Percentiles rank a stretch among this genome's conserved stretches.
Conservation (phyloP, 2,329 filamentous ascomycete species). For the Fusarium neocosmosporiellum region DNA sequence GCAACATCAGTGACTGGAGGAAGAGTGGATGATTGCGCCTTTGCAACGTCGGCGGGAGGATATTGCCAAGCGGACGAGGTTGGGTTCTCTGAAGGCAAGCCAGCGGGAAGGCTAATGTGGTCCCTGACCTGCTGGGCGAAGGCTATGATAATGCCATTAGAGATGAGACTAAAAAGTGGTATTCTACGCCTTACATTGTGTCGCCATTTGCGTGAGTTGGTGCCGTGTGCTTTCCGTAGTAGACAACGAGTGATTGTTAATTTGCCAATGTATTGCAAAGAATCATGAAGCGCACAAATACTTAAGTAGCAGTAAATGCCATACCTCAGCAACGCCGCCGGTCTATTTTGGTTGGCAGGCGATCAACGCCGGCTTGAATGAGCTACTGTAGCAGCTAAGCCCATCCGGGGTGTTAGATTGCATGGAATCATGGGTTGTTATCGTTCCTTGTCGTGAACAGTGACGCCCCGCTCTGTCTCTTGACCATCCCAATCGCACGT, state of each 20-base stretch:
- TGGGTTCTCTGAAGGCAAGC: slow-evolving; percentile 15
- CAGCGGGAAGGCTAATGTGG: background rate
- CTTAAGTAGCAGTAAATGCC: background rate
- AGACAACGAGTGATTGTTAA: background rate
- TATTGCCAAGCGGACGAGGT: slow-evolving; percentile 23
- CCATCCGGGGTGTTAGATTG: background rate
- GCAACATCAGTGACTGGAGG: slow-evolving; percentile 36
- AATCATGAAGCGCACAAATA: background rate
- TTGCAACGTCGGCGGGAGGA: slow-evolving; percentile 9
- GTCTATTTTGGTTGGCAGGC: background rate
- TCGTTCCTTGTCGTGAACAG: background rate
- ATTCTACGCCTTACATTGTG: background rate
- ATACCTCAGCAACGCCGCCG: background rate
- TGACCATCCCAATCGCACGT: background rate
- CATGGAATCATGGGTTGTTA: background rate
- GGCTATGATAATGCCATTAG: background rate
- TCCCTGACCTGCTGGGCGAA: background rate
- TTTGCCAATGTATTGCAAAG: background rate
- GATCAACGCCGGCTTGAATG: background rate
- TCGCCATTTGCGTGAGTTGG: background rate
- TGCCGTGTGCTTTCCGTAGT: background rate
- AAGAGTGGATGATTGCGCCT: slow-evolving; percentile 31
- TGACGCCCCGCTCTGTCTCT: background rate
- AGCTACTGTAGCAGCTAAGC: background rate
- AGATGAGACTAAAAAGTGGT: background rate